A percentile compares a stretch with the other conserved stretches of the same genome.
phyloP scores from a whole-genome alignment of 2,329 filamentous ascomycete species.

The Coccinonectria pachysandricola region DNA sequence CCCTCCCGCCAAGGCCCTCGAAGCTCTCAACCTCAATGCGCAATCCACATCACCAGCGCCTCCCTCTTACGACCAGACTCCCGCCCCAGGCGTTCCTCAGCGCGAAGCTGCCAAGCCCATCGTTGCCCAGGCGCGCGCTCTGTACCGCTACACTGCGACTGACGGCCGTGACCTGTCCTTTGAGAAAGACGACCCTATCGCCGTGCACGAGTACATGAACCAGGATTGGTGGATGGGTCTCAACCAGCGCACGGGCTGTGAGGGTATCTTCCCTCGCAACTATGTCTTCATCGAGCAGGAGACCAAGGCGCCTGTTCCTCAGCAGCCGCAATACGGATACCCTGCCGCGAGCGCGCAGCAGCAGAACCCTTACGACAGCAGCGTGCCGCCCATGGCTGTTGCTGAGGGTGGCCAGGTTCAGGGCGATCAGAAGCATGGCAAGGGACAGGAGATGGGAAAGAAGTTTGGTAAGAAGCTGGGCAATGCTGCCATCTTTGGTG shows the following conservation, averaged over 20 bases:
- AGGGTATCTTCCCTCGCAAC: constrained; percentile 91
- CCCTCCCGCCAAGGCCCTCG: constrained; percentile 30
- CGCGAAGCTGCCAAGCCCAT: constrained; percentile 39
- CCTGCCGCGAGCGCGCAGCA: constrained; percentile 32
- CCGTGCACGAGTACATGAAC: constrained; percentile 88
- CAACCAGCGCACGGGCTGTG: constrained; percentile 69
- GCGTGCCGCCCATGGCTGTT: constrained; percentile 67
- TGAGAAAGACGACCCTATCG: constrained; percentile 68
- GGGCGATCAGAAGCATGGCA: constrained; percentile 33
- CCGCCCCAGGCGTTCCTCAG: constrained; percentile 31
- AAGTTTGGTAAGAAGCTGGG: constrained; percentile 92
- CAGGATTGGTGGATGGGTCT: constrained; percentile 92
- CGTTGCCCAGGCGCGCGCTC: constrained; percentile 64
- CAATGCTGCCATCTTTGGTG: constrained; percentile 76
- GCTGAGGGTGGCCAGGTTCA: constrained; percentile 40
- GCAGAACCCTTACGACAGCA: constrained; percentile 54
- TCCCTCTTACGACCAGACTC: constrained; percentile 42
- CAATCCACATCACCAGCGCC: constrained; percentile 29
- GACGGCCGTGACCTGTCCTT: constrained; percentile 77
- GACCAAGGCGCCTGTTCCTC: constrained; percentile 26
- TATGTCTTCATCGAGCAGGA: constrained; percentile 73
- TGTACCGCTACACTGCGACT: constrained; percentile 72
- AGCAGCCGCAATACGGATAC: constrained; percentile 29
- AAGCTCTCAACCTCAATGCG: constrained; percentile 29
- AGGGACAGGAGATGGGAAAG: constrained; percentile 70